These are phyloP conservation scores for Diplodia seriata DNA, from an alignment of 2,329 filamentous ascomycete genomes.

Conservation along the genomic window DNA sequence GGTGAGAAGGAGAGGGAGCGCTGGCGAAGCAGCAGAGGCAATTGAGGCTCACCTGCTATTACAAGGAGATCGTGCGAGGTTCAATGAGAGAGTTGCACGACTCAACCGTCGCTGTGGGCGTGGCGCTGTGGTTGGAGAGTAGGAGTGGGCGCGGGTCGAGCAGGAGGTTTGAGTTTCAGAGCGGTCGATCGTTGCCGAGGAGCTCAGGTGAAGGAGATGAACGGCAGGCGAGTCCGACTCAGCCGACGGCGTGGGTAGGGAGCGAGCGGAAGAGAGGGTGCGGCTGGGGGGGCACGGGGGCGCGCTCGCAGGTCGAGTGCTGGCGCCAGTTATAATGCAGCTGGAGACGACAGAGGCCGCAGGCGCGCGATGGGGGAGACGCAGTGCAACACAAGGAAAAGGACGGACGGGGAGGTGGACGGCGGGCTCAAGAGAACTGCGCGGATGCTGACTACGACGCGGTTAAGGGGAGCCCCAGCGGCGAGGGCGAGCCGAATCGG, in stretches of 20 bases:
- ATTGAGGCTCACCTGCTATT: constrained; percentile 41
- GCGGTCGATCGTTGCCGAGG: constrained; percentile 32
- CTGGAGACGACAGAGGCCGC: constrained; percentile 20
- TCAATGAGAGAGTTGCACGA: constrained; percentile 31
- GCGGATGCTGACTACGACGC: constrained; percentile 31
- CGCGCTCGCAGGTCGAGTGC: constrained; percentile 23
- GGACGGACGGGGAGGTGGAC: constrained; percentile 30
- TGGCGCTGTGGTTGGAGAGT: constrained; percentile 21
- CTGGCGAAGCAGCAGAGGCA: constrained; percentile 2
- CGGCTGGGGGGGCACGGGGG: constrained; percentile 24
- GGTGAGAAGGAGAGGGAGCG: constrained; percentile 23
- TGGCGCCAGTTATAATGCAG: constrained; percentile 31
- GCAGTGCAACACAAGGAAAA: constrained; percentile 33
- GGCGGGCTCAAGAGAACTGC: constrained; percentile 31
- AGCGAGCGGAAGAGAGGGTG: constrained; percentile 27
- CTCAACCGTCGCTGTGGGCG: constrained; percentile 17
- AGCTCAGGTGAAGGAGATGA: constrained; percentile 32
- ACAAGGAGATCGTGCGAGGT: constrained; percentile 29
- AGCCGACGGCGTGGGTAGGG: constrained; percentile 27
- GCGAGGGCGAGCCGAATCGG: constrained; percentile 23
- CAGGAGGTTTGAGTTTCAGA: constrained; percentile 20
- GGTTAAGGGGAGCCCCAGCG: constrained; percentile 30
- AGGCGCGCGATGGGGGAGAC: constrained; percentile 24
- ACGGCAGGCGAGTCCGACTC: constrained; percentile 31
- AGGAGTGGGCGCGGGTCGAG: constrained; percentile 27